Conservation (phyloP, 108 stramenopile species). For the Nitzschia inconspicua region DNA sequence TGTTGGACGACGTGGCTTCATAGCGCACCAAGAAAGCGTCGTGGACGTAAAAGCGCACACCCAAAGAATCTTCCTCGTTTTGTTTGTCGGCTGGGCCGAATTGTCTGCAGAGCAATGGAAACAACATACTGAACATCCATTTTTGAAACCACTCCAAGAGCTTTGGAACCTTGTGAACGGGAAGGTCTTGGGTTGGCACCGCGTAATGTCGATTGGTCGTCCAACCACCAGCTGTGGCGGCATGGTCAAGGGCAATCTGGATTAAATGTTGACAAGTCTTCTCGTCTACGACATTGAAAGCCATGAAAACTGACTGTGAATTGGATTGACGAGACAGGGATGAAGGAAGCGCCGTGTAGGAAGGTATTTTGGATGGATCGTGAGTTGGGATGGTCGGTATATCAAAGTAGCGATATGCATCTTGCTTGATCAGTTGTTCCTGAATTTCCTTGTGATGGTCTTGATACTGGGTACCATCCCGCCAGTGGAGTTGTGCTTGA, state of each 20-base stretch:
- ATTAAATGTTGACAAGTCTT: conserved; percentile 56
- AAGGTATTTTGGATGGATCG: conserved; percentile 1
- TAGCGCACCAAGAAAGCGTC: conserved; percentile 94
- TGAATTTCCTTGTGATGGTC: conserved; percentile 46
- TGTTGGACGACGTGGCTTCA: conserved; percentile 35
- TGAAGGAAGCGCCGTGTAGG: neutral
- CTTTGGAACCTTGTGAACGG: conserved; percentile 65
- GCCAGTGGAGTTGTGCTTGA: conserved; percentile 65
- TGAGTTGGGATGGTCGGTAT: too few species aligned
- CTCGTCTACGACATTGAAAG: conserved; percentile 25
- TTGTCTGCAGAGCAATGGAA: conserved; percentile 30
- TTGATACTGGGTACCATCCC: conserved; percentile 34
- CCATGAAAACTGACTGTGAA: conserved; percentile 13
- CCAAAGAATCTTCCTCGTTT: neutral
- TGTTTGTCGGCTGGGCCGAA: conserved; percentile 10
- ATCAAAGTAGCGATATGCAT: conserved; percentile 39
- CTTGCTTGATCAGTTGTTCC: conserved; percentile 54
- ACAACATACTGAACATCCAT: conserved; percentile 19
- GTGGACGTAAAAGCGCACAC: conserved; percentile 51
- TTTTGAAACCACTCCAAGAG: conserved; percentile 51
- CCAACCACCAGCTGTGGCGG: conserved; percentile 52
- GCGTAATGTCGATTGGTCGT: conserved; percentile 91
- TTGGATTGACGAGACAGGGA: neutral
- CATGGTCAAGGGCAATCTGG: conserved; percentile 34
- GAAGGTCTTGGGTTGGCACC: conserved; percentile 94